Evolutionary conservation across 2,329 filamentous ascomycete genomes (phyloP).

Genomic region (Fusarium pseudonygamai): DNA sequence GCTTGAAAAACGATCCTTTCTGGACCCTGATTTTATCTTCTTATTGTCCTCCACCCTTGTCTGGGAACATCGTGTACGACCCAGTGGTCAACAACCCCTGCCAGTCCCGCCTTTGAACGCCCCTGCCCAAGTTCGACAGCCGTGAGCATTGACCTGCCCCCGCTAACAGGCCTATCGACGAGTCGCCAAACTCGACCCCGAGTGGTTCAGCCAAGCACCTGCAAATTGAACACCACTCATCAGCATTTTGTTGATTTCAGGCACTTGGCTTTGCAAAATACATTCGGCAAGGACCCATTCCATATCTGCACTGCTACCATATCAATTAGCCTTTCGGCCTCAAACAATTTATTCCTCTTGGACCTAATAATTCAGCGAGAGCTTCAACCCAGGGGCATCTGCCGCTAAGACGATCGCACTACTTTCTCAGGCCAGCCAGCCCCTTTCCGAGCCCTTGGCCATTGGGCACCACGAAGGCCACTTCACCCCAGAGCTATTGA

Average conservation of each 20-base stretch:
- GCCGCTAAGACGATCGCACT: constrained; percentile 35
- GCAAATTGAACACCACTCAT: constrained; percentile 31
- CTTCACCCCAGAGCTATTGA: constrained; percentile 34
- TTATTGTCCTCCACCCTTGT: constrained; percentile 22
- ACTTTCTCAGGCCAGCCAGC: constrained; percentile 34
- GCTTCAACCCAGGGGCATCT: constrained; percentile 14
- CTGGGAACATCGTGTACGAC: constrained; percentile 24
- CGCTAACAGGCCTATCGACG: constrained; percentile 37
- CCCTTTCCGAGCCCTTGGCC: constrained; percentile 38
- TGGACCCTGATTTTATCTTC: constrained; percentile 35
- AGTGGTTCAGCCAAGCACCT: constrained; percentile 30
- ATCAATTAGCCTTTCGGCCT: not conserved
- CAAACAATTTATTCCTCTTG: not conserved
- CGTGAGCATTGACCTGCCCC: constrained; percentile 41
- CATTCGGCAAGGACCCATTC: constrained; percentile 21
- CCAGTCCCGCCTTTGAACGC: constrained; percentile 27
- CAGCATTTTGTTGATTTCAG: constrained; percentile 22
- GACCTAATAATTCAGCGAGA: constrained; percentile 5
- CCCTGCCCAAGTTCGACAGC: constrained; percentile 37
- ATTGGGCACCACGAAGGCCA: constrained; percentile 33
- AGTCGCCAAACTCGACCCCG: constrained; percentile 32
- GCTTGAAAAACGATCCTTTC: constrained; percentile 19
- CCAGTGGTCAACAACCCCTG: constrained; percentile 31
- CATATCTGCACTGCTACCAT: constrained; percentile 22
- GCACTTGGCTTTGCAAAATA: constrained; percentile 7